phyloP scores from a whole-genome alignment of 1,284 basidiomycete genomes.

The Fomitiporia mediterranea region DNA sequence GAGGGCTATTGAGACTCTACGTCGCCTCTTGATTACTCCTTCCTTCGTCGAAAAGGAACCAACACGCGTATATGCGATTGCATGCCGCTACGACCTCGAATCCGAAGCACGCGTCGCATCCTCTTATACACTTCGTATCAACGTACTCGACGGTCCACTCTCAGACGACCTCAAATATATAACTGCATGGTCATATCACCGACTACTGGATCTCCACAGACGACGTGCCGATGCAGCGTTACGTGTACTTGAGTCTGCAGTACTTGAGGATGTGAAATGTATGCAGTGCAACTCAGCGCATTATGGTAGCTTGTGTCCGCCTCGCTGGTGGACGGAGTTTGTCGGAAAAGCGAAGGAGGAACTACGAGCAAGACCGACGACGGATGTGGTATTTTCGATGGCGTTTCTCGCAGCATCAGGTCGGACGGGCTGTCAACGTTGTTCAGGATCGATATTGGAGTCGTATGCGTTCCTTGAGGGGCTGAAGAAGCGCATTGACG shows the following conservation, averaged over 20 bases:
- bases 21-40: conserved; percentile 46
- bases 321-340: conserved; percentile 67
- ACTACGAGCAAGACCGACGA: conserved; percentile 49
- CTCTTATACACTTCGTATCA: conserved; percentile 47
- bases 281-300: conserved; percentile 58
- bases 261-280: conserved; percentile 51
- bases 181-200: conserved; percentile 59
- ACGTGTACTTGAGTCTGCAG: conserved; percentile 36
- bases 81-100: conserved; percentile 58
- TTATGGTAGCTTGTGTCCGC: conserved; percentile 43
- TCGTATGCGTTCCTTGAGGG: conserved; percentile 50
- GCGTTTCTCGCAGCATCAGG: conserved; percentile 53
- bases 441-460: conserved; percentile 57
- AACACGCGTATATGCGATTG: conserved; percentile 63
- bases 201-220: conserved; percentile 56
- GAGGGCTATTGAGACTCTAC: conserved; percentile 42
- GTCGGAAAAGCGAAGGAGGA: conserved; percentile 52
- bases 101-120: conserved; percentile 52
- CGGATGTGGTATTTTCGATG: conserved; percentile 54
- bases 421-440: conserved; percentile 49
- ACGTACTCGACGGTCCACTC: conserved; percentile 49
- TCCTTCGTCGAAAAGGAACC: conserved; percentile 45
- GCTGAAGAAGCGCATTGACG: conserved; percentile 55
- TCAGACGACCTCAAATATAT: conserved; percentile 63
- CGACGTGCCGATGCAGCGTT: conserved; percentile 45